These are phyloP conservation scores for Ophiostoma tasmaniense DNA, from an alignment of 2,329 filamentous ascomycete genomes.

Conservation along the genomic window DNA sequence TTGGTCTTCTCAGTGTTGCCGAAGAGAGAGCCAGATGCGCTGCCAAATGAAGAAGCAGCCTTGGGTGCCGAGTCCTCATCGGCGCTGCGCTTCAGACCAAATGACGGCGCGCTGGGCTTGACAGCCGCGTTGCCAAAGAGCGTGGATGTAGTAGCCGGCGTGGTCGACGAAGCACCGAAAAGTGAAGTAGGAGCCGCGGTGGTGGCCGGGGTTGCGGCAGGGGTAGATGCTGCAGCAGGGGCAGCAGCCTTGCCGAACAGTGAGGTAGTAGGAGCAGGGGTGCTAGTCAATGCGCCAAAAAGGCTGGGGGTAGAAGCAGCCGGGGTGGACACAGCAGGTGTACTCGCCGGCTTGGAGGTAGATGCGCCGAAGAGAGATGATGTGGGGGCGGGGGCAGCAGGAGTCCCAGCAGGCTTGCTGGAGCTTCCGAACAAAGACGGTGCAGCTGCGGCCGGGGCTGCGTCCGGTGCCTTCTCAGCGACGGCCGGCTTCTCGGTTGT, in stretches of 20 bases:
- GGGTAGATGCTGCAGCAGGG: background rate
- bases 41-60: background rate
- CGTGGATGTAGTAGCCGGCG: constrained; percentile 25
- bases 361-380: background rate
- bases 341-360: constrained; percentile 11
- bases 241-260: constrained; percentile 13
- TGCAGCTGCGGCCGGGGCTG: constrained; percentile 1
- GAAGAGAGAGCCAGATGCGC: constrained; percentile 9
- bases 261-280: constrained; percentile 13
- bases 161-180: constrained; percentile 10
- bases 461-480: background rate
- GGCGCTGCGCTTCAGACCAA: constrained; percentile 10
- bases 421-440: constrained; percentile 9
- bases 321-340: constrained; percentile 6
- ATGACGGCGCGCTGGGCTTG: constrained; percentile 19
- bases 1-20: constrained; percentile 19
- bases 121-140: constrained; percentile 35
- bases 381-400: background rate
- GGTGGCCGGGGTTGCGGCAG: background rate
- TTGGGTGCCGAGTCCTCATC: constrained; percentile 12
- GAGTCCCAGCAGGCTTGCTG: constrained; percentile 11
- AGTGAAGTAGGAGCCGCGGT: background rate
- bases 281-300: background rate
- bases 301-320: background rate
- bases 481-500: background rate